Evolutionary conservation across 2,329 filamentous ascomycete species (phyloP), one percentile per base, ranked within the genome.

Genomic region (Pseudogymnoascus sp.): DNA sequence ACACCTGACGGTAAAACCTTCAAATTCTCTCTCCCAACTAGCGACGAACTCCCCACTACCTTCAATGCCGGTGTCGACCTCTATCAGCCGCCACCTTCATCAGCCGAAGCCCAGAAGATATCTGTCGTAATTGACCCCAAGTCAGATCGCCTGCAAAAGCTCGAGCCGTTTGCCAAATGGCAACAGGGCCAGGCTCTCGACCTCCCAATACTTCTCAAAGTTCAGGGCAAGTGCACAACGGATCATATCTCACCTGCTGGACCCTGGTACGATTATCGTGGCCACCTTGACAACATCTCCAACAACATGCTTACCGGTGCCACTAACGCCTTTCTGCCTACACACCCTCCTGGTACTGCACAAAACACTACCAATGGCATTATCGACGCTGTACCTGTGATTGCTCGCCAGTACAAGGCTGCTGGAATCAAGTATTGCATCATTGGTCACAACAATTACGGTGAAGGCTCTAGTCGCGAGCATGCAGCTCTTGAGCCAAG

Each of bases 231-330:
- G 64, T 76, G 74, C 60, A 76, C 75, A 0, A 76, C 74, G 2
- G 75, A 76, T 60, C 75, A 77, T 31, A 76, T 77, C 26, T 74
- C 74, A 0, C 73, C 74, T 1, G 74, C 74, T 0, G 75, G 74
- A 0, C 73, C 74, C 0, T 76, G 75, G 75, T 75, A 73, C 47
- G 74, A 73, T 11, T 77, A 75, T 60, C 72, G 75, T 1, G 75
- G 74, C 2, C 75, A 76, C 59, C 71, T 76, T 1, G 74, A 75
- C 37, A 76, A 76, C 42, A 76, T 76, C 60, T 72, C 70, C 65
- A 72, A 75, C 66, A 76, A 76, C 65, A 70, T 74, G 63, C 70
- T 76, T 6, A 69, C 73, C 29, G 75, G 68, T 16, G 75, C 72
- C 7, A 70, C 67, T 16, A 76, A 75, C 60, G 70, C 67, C 13